phyloP scores from a whole-genome alignment of 768 basidiomycete genomes.

The Mycena galericulata region DNA sequence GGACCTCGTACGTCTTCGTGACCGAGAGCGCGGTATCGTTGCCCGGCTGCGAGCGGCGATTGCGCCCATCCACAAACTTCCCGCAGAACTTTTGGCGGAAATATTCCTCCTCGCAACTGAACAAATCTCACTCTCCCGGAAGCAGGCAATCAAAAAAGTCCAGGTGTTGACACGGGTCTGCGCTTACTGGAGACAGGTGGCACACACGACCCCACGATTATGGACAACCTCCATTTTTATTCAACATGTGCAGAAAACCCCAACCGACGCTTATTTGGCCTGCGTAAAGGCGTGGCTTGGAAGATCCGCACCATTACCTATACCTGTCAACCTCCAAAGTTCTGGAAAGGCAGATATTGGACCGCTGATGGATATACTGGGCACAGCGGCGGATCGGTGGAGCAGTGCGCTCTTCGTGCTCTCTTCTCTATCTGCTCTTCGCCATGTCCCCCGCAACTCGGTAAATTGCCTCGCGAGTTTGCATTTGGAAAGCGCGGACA shows the following conservation, averaged over 20 bases:
- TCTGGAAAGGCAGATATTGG: not conserved
- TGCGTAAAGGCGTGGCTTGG: constrained; percentile 11
- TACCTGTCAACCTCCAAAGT: not conserved
- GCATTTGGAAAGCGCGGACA: not conserved
- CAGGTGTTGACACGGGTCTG: constrained; percentile 17
- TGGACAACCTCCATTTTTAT: not conserved
- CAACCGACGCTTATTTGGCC: not conserved
- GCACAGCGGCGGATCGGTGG: constrained; percentile 7
- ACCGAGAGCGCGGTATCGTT: constrained; percentile 21
- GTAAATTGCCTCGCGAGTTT: not conserved
- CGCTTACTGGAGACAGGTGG: constrained; percentile 23
- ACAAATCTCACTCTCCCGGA: no score
- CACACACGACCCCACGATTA: constrained; percentile 17
- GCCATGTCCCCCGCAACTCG: not conserved
- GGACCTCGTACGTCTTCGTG: constrained; percentile 22
- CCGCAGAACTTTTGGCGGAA: constrained; percentile 20
- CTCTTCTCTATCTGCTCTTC: not conserved
- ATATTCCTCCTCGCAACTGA: constrained; percentile 1
- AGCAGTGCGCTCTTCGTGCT: not conserved
- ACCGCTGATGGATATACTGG: not conserved
- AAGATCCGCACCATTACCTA: constrained; percentile 15
- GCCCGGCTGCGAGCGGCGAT: constrained; percentile 5
- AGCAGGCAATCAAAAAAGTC: not conserved
- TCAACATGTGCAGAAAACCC: not conserved
- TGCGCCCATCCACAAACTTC: constrained; percentile 24